Base-by-base conservation (phyloP, 768 basidiomycete genomes). In the Tephrocybe rancida region DNA sequence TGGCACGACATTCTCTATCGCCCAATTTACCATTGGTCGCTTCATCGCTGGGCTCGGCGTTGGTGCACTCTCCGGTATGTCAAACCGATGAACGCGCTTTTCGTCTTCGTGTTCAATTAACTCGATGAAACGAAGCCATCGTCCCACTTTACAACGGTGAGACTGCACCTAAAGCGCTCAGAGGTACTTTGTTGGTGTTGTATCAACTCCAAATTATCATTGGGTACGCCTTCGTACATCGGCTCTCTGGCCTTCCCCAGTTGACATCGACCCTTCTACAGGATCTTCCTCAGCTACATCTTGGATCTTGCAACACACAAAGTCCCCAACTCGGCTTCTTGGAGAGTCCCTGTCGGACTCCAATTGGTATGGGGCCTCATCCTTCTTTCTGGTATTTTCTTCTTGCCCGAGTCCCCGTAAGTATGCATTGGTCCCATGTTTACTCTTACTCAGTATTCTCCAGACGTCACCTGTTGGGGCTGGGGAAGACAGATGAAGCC, bases 171-270 rank as follows among this genome's bases (percentile, higher is more conserved):
- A 89, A 89, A 62, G 77, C 82, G 1, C 76, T 91, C 52, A 81
- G 90, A 63, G 90, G 89, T 7, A 81, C 86, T 18, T 67, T 82
- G 9, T 71, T 92, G 25, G 87, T 88, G 1, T 70, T 92, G 16
- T 91, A 91, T 62, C 89, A 91, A 63, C 72, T 90, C 11, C 87
- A 89, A 65, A 88, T 91, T 56, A 88, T 89, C 61, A 71, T 79
- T 11, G 87, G 86, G 87, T 86, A 61, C 34, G 76, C 61, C 1
- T 29, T 7, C 41, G 24, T 38, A 38, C 5, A 1, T 26, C 3
- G 21, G 49, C 14, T 14, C 44, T 32, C 16, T 44, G 39, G 27
- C 16, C 32, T 22, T n/a, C 18, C 16, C 39, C 21, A 13, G 3
- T 43, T 13, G 27, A 26, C 26, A n/a, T 18, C n/a, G n/a, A 7